Evolutionary conservation across 768 basidiomycete species (phyloP).

Genomic region (Collybia sordida): DNA sequence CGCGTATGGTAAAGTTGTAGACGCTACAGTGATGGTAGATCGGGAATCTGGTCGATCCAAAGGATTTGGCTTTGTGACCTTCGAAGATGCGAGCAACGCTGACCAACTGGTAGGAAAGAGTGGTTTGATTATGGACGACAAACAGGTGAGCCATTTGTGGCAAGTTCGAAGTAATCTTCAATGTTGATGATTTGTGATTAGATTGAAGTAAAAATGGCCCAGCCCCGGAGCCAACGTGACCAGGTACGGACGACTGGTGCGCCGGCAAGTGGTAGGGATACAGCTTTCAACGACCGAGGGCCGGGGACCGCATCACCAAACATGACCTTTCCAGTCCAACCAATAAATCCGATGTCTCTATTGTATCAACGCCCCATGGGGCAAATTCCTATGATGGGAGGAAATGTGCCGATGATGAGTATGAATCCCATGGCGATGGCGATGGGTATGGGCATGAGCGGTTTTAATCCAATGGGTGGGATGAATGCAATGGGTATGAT

Average conservation of each 20-base stretch:
- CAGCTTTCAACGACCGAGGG: conserved; percentile 32
- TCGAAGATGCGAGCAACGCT: conserved; percentile 62
- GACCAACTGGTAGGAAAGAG: conserved; percentile 67
- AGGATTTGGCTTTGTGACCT: conserved; percentile 87
- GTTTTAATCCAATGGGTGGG: conserved; percentile 29
- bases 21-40: conserved; percentile 86
- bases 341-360: conserved; percentile 49
- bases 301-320: conserved; percentile 31
- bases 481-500: conserved; percentile 33
- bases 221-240: conserved; percentile 66
- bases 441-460: conserved; percentile 41
- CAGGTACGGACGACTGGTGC: conserved; percentile 38
- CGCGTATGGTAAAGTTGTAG: conserved; percentile 76
- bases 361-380: conserved; percentile 57
- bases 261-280: conserved; percentile 17
- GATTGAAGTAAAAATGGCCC: conserved; percentile 85
- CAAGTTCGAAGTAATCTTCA: background rate
- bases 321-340: conserved; percentile 32
- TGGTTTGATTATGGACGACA: conserved; percentile 74
- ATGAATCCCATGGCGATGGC: conserved; percentile 55
- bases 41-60: conserved; percentile 72
- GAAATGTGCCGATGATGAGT: conserved; percentile 33
- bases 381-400: conserved; percentile 43
- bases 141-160: conserved; percentile 49
- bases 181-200: conserved; percentile 20